Conservation (phyloP, 2,329 filamentous ascomycete genomes). For the Ceratocystis cubensis region DNA sequence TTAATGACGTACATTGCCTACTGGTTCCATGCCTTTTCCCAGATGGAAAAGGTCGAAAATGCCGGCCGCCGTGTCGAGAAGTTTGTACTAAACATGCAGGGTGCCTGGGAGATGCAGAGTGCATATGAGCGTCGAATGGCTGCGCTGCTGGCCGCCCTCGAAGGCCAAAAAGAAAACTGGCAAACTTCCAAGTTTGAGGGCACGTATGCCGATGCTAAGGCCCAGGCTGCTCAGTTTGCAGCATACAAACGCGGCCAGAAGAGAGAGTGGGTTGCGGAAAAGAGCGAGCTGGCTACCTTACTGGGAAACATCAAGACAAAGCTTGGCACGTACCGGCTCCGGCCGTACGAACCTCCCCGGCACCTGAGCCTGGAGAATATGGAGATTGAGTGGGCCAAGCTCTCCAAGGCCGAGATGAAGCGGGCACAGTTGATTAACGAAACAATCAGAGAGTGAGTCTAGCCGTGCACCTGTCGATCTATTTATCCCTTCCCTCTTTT, state of each 20-base stretch:
- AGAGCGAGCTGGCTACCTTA: conserved; percentile 84
- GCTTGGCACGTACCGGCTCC: conserved; percentile 81
- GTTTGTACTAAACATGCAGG: conserved; percentile 97
- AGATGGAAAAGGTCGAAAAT: conserved; percentile 98
- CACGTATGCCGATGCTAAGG: conserved; percentile 84
- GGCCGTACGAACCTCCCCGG: conserved; percentile 78
- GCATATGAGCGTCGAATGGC: conserved; percentile 86
- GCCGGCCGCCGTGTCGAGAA: conserved; percentile 93
- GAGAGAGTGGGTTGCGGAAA: conserved; percentile 92
- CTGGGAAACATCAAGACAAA: conserved; percentile 99
- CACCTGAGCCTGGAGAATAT: conserved; percentile 72
- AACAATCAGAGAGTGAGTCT: conserved; percentile 75
- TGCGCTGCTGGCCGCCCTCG: conserved; percentile 63
- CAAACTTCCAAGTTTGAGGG: conserved; percentile 71
- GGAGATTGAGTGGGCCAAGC: conserved; percentile 65
- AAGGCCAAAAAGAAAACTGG: conserved; percentile 63
- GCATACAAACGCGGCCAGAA: conserved; percentile 86
- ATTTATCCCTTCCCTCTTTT: not conserved
- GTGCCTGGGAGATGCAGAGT: conserved; percentile 98
- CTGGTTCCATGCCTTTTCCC: conserved; percentile 99
- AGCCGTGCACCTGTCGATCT: too few species aligned
- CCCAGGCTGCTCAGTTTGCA: conserved; percentile 68
- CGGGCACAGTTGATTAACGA: conserved; percentile 94
- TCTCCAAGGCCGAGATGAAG: conserved; percentile 75
- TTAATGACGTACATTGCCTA: conserved; percentile 99